Evolutionary conservation across 495 filamentous ascomycete genomes (phyloP).

Genomic region (Tuber microsphaerosporum): DNA sequence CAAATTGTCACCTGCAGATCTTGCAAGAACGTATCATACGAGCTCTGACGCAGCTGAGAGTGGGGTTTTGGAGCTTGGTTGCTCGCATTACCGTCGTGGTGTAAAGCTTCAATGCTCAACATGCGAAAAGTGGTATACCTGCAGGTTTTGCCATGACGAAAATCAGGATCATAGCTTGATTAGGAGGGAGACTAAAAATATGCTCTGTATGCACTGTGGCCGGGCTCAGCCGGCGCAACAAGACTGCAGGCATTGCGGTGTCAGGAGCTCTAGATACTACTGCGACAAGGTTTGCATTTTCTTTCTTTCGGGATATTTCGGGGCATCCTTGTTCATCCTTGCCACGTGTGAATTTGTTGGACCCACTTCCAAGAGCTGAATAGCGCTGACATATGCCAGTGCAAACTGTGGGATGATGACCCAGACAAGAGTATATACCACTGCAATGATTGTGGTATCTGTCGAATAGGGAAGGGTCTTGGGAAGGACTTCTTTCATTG

Average conservation of each 20-base stretch:
- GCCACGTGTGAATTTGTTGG: slow-evolving; percentile 79
- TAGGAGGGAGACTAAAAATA: slow-evolving; percentile 78
- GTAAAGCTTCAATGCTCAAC: slow-evolving; percentile 89
- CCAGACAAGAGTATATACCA: slow-evolving; percentile 89
- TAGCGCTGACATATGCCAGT: slow-evolving; percentile 55
- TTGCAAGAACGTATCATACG: slow-evolving; percentile 44
- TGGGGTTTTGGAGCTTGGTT: slow-evolving; percentile 57
- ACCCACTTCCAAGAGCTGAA: slow-evolving; percentile 62
- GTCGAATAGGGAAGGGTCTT: slow-evolving; percentile 78
- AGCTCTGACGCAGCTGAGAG: slow-evolving; percentile 45
- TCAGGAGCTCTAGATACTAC: slow-evolving; percentile 81
- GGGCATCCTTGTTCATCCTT: slow-evolving; percentile 85
- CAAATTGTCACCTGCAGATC: slow-evolving; percentile 63
- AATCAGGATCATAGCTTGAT: slow-evolving; percentile 74
- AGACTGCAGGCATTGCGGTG: slow-evolving; percentile 66
- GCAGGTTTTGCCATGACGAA: slow-evolving; percentile 88
- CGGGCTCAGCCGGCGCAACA: slow-evolving; percentile 76
- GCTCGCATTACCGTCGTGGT: slow-evolving; percentile 88
- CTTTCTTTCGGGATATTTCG: slow-evolving; percentile 68
- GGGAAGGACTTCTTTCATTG: slow-evolving; percentile 97
- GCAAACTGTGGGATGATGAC: slow-evolving; percentile 96
- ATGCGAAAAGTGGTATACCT: slow-evolving; percentile 89
- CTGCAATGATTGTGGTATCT: slow-evolving; percentile 93
- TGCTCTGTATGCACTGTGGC: slow-evolving; percentile 96
- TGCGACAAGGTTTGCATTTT: slow-evolving; percentile 83